phyloP scores from a whole-genome alignment of 805 yeast genomes.

The Starmera dryadoides region DNA sequence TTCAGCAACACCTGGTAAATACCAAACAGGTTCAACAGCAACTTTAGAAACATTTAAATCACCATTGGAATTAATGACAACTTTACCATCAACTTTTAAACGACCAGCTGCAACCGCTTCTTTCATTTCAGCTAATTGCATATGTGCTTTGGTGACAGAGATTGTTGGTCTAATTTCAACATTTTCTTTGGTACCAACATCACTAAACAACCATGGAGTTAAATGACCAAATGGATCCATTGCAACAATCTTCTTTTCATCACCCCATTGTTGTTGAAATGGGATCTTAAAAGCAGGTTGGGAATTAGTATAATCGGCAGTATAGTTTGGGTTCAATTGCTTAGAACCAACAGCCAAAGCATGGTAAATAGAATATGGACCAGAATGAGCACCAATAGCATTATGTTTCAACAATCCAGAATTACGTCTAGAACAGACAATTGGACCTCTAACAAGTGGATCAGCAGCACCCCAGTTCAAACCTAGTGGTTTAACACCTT shows the following conservation, averaged over 20 bases:
- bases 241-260: conserved; percentile 49
- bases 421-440: conserved; percentile 44
- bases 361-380: conserved; percentile 57
- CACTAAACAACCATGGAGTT: conserved; percentile 51
- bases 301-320: conserved; percentile 56
- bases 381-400: conserved; percentile 59
- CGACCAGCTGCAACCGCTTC: conserved; percentile 49
- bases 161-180: conserved; percentile 59
- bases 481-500: conserved; percentile 39
- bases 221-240: conserved; percentile 64
- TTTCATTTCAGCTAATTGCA: conserved; percentile 51
- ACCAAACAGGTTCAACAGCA: conserved; percentile 70
- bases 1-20: conserved; percentile 61
- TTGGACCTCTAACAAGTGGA: conserved; percentile 45
- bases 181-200: conserved; percentile 34
- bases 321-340: conserved; percentile 43
- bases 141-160: conserved; percentile 59
- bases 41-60: conserved; percentile 56
- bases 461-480: conserved; percentile 47
- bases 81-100: conserved; percentile 49
- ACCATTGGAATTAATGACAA: conserved; percentile 53
- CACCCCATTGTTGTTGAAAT: conserved; percentile 51
- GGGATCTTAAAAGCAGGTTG: conserved; percentile 53
- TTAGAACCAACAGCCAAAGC: conserved; percentile 59
- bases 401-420: conserved; percentile 47